Evolutionary conservation across 2,329 filamentous ascomycete species (phyloP).

Genomic region (Cercospora citrullina): DNA sequence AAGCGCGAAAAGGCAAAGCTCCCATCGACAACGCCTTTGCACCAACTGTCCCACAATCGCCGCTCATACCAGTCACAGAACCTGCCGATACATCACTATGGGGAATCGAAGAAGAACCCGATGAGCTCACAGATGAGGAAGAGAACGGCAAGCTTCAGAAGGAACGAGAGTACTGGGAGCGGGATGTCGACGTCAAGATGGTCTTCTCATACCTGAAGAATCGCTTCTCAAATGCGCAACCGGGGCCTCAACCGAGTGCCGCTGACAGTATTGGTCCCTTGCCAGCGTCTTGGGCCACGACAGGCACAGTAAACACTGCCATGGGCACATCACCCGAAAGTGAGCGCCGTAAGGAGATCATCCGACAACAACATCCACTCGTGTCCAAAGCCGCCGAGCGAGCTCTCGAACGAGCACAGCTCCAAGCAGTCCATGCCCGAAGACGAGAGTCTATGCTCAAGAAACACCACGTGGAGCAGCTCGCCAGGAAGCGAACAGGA

Average conservation of each 20-base stretch:
- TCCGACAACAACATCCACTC: slow-evolving; percentile 85
- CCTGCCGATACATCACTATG: slow-evolving; percentile 58
- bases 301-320: slow-evolving; percentile 39
- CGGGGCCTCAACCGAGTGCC: slow-evolving; percentile 19
- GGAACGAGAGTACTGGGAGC: slow-evolving; percentile 84
- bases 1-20: slow-evolving; percentile 14
- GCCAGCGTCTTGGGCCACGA: slow-evolving; percentile 39
- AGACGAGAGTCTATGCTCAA: slow-evolving; percentile 23
- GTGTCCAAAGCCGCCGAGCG: slow-evolving; percentile 58
- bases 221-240: slow-evolving; percentile 60
- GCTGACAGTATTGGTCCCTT: slow-evolving; percentile 32
- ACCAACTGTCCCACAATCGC: slow-evolving; percentile 37
- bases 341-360: slow-evolving; percentile 76
- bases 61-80: slow-evolving; percentile 32
- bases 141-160: slow-evolving; percentile 36
- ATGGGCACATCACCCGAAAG: slow-evolving; percentile 56
- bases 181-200: slow-evolving; percentile 84
- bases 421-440: slow-evolving; percentile 21
- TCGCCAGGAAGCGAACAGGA: slow-evolving; percentile 39
- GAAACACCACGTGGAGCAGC: slow-evolving; percentile 45
- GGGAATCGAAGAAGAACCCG: slow-evolving; percentile 65
- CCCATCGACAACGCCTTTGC: slow-evolving; percentile 34
- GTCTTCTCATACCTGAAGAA: slow-evolving; percentile 85
- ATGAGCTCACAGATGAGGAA: slow-evolving; percentile 35
- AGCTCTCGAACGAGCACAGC: slow-evolving; percentile 44